A percentile compares a stretch with the other conserved stretches of the same genome.
Conservation (phyloP, 192 early-diverging fungal genomes). For the Coemansia sp. region DNA sequence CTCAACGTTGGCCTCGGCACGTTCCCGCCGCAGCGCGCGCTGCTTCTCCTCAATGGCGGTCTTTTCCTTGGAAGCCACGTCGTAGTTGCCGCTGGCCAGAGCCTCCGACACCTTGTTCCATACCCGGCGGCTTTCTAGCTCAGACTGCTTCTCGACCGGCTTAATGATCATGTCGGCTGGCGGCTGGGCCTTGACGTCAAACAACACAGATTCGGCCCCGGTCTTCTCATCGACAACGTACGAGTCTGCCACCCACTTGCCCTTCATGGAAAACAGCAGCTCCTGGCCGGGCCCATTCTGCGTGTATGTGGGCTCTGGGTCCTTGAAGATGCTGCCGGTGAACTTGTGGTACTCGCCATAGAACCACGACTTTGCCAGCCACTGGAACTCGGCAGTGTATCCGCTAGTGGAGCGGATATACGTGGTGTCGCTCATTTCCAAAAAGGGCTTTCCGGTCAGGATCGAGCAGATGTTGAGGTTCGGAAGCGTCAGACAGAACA, state of each 20-base stretch:
- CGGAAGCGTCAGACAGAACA: constrained; percentile 71
- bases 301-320: constrained; percentile 23
- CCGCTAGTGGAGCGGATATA: constrained; percentile 59
- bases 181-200: constrained; percentile 59
- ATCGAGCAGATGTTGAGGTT: constrained; percentile 74
- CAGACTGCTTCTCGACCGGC: constrained; percentile 59
- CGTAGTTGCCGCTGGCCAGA: constrained; percentile 64
- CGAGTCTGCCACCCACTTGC: constrained; percentile 70
- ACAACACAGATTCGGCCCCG: constrained; percentile 54
- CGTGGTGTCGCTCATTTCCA: constrained; percentile 62
- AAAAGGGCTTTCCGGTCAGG: constrained; percentile 61
- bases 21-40: constrained; percentile 60
- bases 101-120: constrained; percentile 71
- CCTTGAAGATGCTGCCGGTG: constrained; percentile 57
- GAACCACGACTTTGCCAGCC: constrained; percentile 71
- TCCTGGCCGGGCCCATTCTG: constrained; percentile 19
- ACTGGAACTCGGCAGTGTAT: constrained; percentile 63
- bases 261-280: constrained; percentile 54
- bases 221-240: constrained; percentile 55
- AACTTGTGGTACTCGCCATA: constrained; percentile 80
- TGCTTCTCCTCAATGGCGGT: constrained; percentile 68
- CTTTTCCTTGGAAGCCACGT: constrained; percentile 66
- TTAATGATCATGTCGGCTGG: constrained; percentile 57
- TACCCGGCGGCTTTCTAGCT: constrained; percentile 65
- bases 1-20: constrained; percentile 54